Evolutionary conservation across 106 monocot genomes (phyloP), one percentile per base, ranked within the genome.

Genomic region (Amphibolis antarctica): DNA sequence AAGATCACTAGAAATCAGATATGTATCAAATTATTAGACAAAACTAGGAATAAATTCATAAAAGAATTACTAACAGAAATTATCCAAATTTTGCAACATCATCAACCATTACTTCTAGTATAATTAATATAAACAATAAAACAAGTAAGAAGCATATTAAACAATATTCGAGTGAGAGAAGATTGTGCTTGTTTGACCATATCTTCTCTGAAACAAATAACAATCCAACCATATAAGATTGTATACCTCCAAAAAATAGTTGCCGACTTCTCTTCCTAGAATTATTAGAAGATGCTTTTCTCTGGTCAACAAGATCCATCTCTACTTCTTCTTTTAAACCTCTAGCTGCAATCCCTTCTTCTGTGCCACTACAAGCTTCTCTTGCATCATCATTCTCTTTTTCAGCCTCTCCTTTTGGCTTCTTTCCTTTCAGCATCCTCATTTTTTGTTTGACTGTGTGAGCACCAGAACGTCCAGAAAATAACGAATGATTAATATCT

Each of bases 351-450:
- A 59, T 66, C n/a, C 87, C 87, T 79, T 90, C 96, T 73, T 91
- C 98, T 36, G 98, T 98, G 24, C 98, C 98, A 81, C 98, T 91
- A 55, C 98, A 98, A 58, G 98, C 90, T 79, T 98, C 98, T 58
- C 75, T 80, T 43, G 79, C 87, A 81, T 98, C 90, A 73, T 90
- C 66, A 60, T 68, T 68, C 48, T 75, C 66, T 62, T 74, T 69
- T 62, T 75, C 75, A 59, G 27, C 20, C 23, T 29, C 65, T 17
- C 17, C n/a, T 69, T 69, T 83, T 68, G 70, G 26, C 63, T 67
- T 75, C 62, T 74, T 89, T 73, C 60, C 78, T 31, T 76, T 73
- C 36, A 48, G 23, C 61, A 73, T 87, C 54, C 72, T 79, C 13
- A 65, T 44, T 60, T 82, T 86, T 22, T 28, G 61, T 55, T 68